Evolutionary conservation across 768 basidiomycete species (phyloP).

Genomic region (Leccinellum albellum): DNA sequence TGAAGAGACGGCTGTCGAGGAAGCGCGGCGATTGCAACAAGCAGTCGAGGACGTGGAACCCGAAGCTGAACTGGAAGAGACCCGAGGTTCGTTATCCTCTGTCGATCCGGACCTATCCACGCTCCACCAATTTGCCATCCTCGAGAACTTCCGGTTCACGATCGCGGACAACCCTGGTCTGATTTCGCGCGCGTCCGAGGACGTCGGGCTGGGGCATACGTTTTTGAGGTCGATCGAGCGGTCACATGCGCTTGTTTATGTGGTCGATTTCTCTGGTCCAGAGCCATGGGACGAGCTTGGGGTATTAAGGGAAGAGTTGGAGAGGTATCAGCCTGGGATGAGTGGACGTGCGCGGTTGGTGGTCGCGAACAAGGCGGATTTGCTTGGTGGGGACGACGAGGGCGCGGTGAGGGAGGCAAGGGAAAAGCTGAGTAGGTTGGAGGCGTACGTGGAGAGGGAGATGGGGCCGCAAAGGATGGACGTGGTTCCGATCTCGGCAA

Average conservation of each 20-base stretch:
- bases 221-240: constrained; percentile 94
- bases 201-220: constrained; percentile 89
- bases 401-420: constrained; percentile 50
- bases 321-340: constrained; percentile 77
- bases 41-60: constrained; percentile 35
- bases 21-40: constrained; percentile 35
- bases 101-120: constrained; percentile 12
- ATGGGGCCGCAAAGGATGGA: constrained; percentile 45
- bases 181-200: constrained; percentile 77
- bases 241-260: constrained; percentile 84
- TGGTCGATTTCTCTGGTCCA: constrained; percentile 78
- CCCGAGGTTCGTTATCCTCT: background rate
- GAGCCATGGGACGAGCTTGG: constrained; percentile 76
- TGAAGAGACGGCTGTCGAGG: constrained; percentile 66
- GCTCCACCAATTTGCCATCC: constrained; percentile 49
- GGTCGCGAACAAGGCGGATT: constrained; percentile 93
- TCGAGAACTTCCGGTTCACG: constrained; percentile 85
- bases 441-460: constrained; percentile 50
- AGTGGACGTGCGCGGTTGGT: constrained; percentile 75
- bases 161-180: constrained; percentile 97
- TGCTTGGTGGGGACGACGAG: constrained; percentile 54
- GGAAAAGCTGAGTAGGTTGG: constrained; percentile 52
- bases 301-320: constrained; percentile 76
- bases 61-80: background rate
- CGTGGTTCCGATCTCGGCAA: constrained; percentile 82